Evolutionary conservation across 495 filamentous ascomycete genomes (phyloP).

Genomic region (Aspergillus hancockii): DNA sequence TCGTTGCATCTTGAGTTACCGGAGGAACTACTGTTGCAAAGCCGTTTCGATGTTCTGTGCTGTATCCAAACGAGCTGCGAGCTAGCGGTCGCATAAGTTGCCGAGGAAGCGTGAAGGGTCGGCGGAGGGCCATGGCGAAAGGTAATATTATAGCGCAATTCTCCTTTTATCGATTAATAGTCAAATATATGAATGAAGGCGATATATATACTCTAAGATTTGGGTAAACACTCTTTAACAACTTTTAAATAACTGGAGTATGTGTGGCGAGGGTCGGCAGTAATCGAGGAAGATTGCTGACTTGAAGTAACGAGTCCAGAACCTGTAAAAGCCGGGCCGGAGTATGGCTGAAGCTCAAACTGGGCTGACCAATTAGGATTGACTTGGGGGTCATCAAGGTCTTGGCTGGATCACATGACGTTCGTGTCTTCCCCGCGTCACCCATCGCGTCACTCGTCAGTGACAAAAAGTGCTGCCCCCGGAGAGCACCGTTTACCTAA

Average conservation of each 20-base stretch:
- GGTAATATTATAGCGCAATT: background rate
- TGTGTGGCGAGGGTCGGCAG: background rate
- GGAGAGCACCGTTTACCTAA: too few relatives aligned
- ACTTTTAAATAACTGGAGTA: background rate
- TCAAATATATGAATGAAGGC: background rate
- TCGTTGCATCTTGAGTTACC: slow-evolving; percentile 67
- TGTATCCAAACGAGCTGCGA: slow-evolving; percentile 26
- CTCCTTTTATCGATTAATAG: background rate
- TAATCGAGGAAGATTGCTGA: background rate
- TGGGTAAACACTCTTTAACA: background rate
- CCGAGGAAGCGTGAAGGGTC: slow-evolving; percentile 31
- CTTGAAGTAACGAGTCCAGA: slow-evolving; percentile 11
- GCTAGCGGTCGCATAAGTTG: slow-evolving; percentile 32
- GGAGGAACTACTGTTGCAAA: slow-evolving; percentile 72
- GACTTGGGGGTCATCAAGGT: slow-evolving; percentile 31
- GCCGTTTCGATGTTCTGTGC: slow-evolving; percentile 29
- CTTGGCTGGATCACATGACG: slow-evolving; percentile 37
- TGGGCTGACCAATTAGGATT: slow-evolving; percentile 28
- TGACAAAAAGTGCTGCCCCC: too few relatives aligned
- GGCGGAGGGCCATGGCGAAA: slow-evolving; percentile 40
- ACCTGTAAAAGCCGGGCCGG: background rate
- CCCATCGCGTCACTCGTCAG: slow-evolving; percentile 23
- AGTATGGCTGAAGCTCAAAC: background rate
- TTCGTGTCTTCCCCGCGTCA: slow-evolving; percentile 40
- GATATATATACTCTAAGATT: background rate